Evolutionary conservation across 441 rosid species (phyloP).

Genomic region (Pelargonium australe): DNA sequence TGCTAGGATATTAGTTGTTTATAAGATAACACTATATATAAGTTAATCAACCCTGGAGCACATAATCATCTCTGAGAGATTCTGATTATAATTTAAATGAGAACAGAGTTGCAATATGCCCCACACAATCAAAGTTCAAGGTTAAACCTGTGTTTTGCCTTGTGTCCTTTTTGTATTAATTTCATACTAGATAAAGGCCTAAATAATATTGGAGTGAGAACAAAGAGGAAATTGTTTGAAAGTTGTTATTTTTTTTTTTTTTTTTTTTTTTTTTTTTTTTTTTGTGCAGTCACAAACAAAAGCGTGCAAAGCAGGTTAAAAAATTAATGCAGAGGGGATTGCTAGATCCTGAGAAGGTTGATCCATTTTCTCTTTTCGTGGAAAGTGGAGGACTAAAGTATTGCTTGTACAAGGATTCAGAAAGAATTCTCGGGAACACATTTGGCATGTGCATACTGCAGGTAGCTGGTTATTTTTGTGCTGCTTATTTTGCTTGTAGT

Average conservation of each 20-base stretch:
- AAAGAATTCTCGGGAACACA: constrained; percentile 82
- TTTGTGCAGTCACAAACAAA: constrained; percentile 71
- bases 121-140: not conserved
- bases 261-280: constrained; percentile 13
- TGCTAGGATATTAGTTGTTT: not conserved
- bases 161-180: not conserved
- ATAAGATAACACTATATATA: not conserved
- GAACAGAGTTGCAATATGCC: not conserved
- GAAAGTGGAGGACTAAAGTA: constrained; percentile 79
- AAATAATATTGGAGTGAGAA: not conserved
- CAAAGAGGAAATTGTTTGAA: not conserved
- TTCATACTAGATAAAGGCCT: not conserved
- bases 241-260: not conserved
- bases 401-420: constrained; percentile 87
- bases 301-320: constrained; percentile 79
- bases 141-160: not conserved
- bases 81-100: not conserved
- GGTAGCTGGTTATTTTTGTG: constrained; percentile 31
- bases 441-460: constrained; percentile 94
- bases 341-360: constrained; percentile 88
- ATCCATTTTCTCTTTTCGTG: constrained; percentile 81
- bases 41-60: constrained; percentile 1
- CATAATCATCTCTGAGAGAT: not conserved
- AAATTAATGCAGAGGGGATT: constrained; percentile 81
- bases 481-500: constrained; percentile 1